Evolutionary conservation across 371 early-diverging fungal genomes (phyloP), one percentile per base, ranked within the genome.

Genomic region (Lichtheimia ramosa): DNA sequence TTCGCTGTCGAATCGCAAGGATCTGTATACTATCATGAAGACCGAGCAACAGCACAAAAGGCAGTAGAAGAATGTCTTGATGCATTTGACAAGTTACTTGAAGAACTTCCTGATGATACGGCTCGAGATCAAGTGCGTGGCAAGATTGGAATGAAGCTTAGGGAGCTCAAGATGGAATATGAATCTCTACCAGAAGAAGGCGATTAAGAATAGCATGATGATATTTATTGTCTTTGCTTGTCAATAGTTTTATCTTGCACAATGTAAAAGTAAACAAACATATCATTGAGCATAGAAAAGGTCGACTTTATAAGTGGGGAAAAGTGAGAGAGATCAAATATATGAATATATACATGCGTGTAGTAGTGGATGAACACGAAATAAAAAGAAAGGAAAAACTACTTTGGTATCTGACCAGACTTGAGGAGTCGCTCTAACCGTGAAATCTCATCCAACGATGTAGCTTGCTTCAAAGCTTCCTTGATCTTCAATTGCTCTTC

Each of bases 401-500:
- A 16, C n/a, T 49, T 34, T 43, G 84, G 84, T 25, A 83, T 57
- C 52, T 83, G 81, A 23, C 92, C 92, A 34, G 85, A 79, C 64
- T 81, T 77, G 62, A 91, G 73, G 58, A 82, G 68, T 59, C 85
- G 75, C 59, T 92, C 92, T 69, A 94, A 69, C 59, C 84, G 68
- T 39, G 82, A 79, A 58, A 92, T 87, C 64, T 94, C 94, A 51
- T 90, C 92, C 65, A 94, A 67, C 21, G 88, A 88, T 48, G 79
- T 88, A 6, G 92, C 94, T 57, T 88, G 82, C 42, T 83, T 81
- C 59, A 94, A 77, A 24, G 92, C 91, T 56, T 87, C 89, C 73
- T 75, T 81, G 62, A 86, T 87, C 73, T 82, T 84, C 27, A 75
- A 65, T 63, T 83, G 85, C 43, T 86, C 86, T 41, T 83, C 87